A percentile compares a stretch with the other conserved stretches of the same genome.
These are phyloP conservation scores for Pythium sukuiense DNA, from an alignment of 352 stramenopile species.

Conservation along the genomic window DNA sequence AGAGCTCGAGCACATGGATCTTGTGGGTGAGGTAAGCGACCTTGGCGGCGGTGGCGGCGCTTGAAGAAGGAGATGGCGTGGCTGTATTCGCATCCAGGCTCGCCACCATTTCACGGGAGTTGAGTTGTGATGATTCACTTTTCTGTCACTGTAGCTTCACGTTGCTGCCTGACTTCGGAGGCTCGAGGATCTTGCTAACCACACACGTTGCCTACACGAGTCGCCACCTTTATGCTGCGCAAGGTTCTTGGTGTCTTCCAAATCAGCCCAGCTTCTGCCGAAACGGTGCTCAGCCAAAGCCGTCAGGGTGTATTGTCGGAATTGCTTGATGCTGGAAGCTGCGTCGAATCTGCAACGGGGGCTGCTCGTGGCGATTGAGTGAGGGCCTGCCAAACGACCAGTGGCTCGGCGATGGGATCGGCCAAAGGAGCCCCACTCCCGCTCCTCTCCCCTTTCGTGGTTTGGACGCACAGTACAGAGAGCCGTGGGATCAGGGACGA, in stretches of 20 bases:
- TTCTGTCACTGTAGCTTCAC: background rate
- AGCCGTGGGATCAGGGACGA: no score
- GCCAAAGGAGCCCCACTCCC: background rate
- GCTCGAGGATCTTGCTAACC: background rate
- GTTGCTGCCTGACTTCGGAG: background rate
- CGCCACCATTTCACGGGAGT: background rate
- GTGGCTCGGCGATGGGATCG: background rate
- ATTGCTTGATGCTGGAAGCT: background rate
- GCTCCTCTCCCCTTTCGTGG: background rate
- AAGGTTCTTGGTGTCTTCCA: background rate
- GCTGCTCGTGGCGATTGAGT: background rate
- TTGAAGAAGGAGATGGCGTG: background rate
- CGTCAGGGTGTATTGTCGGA: background rate
- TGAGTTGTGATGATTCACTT: background rate
- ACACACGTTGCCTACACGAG: background rate
- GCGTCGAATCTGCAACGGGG: background rate
- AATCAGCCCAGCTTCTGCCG: background rate
- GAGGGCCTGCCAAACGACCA: constrained; percentile 1
- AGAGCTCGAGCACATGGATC: constrained; percentile 18
- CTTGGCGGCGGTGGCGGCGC: background rate
- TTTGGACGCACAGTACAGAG: no score
- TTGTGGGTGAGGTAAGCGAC: constrained; percentile 23
- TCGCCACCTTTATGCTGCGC: background rate
- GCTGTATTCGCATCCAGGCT: background rate
- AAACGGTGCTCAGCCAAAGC: background rate